Percentiles rank a stretch among this genome's conserved stretches.
These are phyloP conservation scores for Boletellus sp. DNA, from an alignment of 1,284 basidiomycete species.

Conservation along the genomic window DNA sequence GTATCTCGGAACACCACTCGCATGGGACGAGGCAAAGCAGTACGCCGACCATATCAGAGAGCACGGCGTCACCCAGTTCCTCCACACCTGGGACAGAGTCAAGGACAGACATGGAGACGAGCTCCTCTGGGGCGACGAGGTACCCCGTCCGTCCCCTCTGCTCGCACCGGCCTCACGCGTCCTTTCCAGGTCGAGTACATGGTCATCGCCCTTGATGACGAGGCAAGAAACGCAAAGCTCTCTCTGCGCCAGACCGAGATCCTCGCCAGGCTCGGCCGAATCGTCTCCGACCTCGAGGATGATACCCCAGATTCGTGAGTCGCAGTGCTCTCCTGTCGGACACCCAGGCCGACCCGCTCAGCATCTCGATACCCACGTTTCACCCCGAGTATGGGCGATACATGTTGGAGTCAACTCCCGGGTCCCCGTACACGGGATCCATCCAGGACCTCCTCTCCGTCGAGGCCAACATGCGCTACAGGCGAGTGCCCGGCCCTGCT, in stretches of 20 bases:
- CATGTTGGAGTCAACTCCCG: slow-evolving; percentile 99
- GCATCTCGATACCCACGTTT: slow-evolving; percentile 83
- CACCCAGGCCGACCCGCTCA: slow-evolving; percentile 31
- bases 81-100: slow-evolving; percentile 88
- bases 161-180: slow-evolving; percentile 1
- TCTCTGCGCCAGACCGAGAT: slow-evolving; percentile 95
- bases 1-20: slow-evolving; percentile 89
- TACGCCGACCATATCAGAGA: slow-evolving; percentile 87
- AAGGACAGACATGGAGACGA: slow-evolving; percentile 92
- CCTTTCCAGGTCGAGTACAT: slow-evolving; percentile 87
- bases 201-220: slow-evolving; percentile 85
- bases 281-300: slow-evolving; percentile 65
- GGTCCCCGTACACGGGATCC: slow-evolving; percentile 87
- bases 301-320: slow-evolving; percentile 60
- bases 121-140: slow-evolving; percentile 99
- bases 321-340: background rate
- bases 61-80: slow-evolving; percentile 95
- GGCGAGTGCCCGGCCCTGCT: slow-evolving; percentile 39
- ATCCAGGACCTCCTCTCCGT: slow-evolving; percentile 85
- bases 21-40: slow-evolving; percentile 88
- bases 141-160: slow-evolving; percentile 30
- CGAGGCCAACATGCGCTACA: slow-evolving; percentile 91
- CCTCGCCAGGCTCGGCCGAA: slow-evolving; percentile 72
- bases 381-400: slow-evolving; percentile 98
- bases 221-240: slow-evolving; percentile 77